phyloP scores from a whole-genome alignment of 1,284 basidiomycete species.

The Grifola frondosa region DNA sequence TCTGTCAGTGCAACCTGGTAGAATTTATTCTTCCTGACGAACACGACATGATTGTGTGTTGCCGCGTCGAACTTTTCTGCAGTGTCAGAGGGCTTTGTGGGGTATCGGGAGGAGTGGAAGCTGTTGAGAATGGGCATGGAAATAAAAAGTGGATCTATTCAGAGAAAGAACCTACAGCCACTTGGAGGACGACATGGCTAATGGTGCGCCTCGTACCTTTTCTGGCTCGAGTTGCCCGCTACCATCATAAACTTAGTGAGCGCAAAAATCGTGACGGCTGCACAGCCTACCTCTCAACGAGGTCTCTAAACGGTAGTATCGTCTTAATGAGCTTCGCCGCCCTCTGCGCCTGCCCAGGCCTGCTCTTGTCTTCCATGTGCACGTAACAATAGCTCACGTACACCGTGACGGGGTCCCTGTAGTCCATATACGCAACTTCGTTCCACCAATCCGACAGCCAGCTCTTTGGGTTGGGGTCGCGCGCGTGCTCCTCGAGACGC shows the following conservation, averaged over 20 bases:
- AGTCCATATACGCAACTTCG: conserved; percentile 84
- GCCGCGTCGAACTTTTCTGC: conserved; percentile 80
- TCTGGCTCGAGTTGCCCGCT: conserved; percentile 89
- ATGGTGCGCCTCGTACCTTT: conserved; percentile 75
- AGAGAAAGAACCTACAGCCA: conserved; percentile 65
- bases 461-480: conserved; percentile 59
- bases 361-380: conserved; percentile 69
- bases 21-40: conserved; percentile 90
- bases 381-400: conserved; percentile 96
- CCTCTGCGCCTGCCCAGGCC: conserved; percentile 59
- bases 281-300: conserved; percentile 73
- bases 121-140: conserved; percentile 32
- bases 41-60: conserved; percentile 85
- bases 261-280: background rate
- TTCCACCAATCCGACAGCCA: conserved; percentile 99
- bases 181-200: conserved; percentile 96
- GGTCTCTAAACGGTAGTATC: conserved; percentile 77
- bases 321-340: conserved; percentile 85
- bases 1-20: conserved; percentile 75
- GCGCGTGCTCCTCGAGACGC: conserved; percentile 75
- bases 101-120: conserved; percentile 91
- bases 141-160: background rate
- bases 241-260: background rate
- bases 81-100: conserved; percentile 80
- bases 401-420: conserved; percentile 89